Evolutionary conservation across 2,329 filamentous ascomycete species (phyloP).

Genomic region (Juglanconis oblonga): DNA sequence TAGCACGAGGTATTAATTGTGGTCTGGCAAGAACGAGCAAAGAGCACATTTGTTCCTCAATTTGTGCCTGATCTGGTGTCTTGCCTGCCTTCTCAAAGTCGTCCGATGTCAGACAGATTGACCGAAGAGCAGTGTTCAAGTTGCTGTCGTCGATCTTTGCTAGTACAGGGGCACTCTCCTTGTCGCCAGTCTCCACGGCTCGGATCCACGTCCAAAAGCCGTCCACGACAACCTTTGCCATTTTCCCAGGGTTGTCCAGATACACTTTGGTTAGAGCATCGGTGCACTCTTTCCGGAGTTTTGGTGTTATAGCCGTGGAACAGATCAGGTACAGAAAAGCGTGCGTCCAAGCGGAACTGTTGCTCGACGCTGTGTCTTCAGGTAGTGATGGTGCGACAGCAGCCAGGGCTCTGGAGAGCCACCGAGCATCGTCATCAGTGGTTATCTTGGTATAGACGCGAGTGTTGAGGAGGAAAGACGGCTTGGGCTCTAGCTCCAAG

Average conservation of each 20-base stretch:
- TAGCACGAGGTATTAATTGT: constrained; percentile 72
- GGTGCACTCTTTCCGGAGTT: constrained; percentile 61
- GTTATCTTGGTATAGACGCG: constrained; percentile 80
- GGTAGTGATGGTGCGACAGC: constrained; percentile 56
- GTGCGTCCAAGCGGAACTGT: constrained; percentile 75
- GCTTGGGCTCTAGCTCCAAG: constrained; percentile 71
- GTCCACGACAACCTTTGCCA: constrained; percentile 62
- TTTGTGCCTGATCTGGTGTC: constrained; percentile 41
- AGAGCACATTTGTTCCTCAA: constrained; percentile 71
- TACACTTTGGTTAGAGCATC: constrained; percentile 65
- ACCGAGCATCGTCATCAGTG: constrained; percentile 71
- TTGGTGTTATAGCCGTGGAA: constrained; percentile 57
- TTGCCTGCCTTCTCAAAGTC: constrained; percentile 45
- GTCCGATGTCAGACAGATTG: constrained; percentile 61
- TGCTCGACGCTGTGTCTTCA: constrained; percentile 43
- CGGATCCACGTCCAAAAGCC: constrained; percentile 81
- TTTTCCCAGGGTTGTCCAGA: constrained; percentile 49
- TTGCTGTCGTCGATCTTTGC: constrained; percentile 63
- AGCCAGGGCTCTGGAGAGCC: constrained; percentile 70
- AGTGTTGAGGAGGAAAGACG: constrained; percentile 81
- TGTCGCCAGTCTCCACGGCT: constrained; percentile 66
- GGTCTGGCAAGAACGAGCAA: constrained; percentile 75
- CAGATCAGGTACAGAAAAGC: constrained; percentile 77
- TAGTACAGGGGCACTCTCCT: constrained; percentile 68
- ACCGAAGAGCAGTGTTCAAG: constrained; percentile 58